Conservation (phyloP, 2,329 filamentous ascomycete species). For the Orbilia javanica region DNA sequence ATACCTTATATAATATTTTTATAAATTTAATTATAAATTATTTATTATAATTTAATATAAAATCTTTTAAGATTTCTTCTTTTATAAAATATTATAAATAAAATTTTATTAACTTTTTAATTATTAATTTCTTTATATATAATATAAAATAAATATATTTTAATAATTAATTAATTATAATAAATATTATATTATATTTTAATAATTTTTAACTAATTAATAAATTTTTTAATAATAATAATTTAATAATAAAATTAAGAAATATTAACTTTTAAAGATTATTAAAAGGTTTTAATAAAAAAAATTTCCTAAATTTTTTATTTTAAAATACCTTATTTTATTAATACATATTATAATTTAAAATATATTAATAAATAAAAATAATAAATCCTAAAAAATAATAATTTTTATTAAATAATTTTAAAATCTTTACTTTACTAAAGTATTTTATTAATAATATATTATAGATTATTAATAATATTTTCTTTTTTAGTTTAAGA, state of each 20-base stretch:
- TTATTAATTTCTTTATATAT: not conserved
- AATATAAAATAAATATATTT: not conserved
- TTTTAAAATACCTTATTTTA: not conserved
- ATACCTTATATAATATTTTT: not conserved
- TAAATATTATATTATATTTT: constrained; percentile 12
- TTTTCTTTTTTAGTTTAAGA: too few relatives aligned
- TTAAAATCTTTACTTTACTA: constrained; percentile 18
- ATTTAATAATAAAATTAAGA: constrained; percentile 1
- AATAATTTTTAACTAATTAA: constrained; percentile 7
- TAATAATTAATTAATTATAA: not conserved
- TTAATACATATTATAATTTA: too few relatives aligned
- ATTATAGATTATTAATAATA: not conserved
- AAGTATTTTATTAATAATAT: not conserved
- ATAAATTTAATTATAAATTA: not conserved
- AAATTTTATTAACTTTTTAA: not conserved
- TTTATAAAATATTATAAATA: not conserved
- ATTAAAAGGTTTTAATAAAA: not conserved
- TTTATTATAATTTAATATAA: not conserved
- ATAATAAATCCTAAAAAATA: constrained; percentile 5
- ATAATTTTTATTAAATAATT: constrained; percentile 3
- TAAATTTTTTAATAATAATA: constrained; percentile 2
- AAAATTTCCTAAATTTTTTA: not conserved
- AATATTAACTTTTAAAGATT: not conserved
- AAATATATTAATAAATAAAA: constrained; percentile 7
- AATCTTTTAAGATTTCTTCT: not conserved